A percentile compares a stretch with the other conserved stretches of the same genome.
phyloP scores from a whole-genome alignment of 106 monocot genomes.

The Apostasia shenzhenica region DNA sequence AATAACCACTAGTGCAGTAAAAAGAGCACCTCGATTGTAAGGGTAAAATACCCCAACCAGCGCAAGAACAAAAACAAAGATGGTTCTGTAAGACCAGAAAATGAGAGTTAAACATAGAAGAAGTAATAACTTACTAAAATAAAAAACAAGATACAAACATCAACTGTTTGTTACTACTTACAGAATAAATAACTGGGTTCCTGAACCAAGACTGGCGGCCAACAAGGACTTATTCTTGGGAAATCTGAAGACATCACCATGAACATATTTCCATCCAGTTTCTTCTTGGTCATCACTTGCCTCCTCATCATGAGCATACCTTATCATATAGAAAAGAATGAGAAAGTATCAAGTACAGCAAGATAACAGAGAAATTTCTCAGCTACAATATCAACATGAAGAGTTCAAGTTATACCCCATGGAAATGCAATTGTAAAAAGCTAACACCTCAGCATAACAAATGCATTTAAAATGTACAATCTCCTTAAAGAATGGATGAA shows the following conservation, averaged over 20 bases:
- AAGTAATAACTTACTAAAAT: too few species aligned
- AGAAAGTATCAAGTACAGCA: background rate
- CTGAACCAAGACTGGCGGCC: slow-evolving; percentile 53
- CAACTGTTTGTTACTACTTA: slow-evolving; percentile 6
- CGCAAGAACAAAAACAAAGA: slow-evolving; percentile 47
- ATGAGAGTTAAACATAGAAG: too few species aligned
- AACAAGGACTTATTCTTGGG: slow-evolving; percentile 48
- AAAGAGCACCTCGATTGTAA: slow-evolving; percentile 61
- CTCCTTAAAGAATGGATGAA: too few species aligned
- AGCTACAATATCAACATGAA: too few species aligned
- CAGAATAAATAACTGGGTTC: slow-evolving; percentile 60
- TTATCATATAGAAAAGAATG: slow-evolving; percentile 13
- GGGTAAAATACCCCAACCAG: slow-evolving; percentile 62
- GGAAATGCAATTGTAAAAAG: too few species aligned
- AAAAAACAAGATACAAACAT: too few species aligned
- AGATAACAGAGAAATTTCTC: too few species aligned
- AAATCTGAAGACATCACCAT: slow-evolving; percentile 65
- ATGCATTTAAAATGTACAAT: too few species aligned
- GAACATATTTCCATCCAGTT: slow-evolving; percentile 69
- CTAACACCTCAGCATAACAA: too few species aligned
- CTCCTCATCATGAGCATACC: slow-evolving; percentile 71
- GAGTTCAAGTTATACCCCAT: too few species aligned
- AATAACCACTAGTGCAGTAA: slow-evolving; percentile 55
- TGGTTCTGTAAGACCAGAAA: slow-evolving; percentile 24
- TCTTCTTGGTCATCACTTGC: slow-evolving; percentile 61